These are phyloP conservation scores for Phycomyces nitens DNA, from an alignment of 192 early-diverging fungal species.

Conservation along the genomic window DNA sequence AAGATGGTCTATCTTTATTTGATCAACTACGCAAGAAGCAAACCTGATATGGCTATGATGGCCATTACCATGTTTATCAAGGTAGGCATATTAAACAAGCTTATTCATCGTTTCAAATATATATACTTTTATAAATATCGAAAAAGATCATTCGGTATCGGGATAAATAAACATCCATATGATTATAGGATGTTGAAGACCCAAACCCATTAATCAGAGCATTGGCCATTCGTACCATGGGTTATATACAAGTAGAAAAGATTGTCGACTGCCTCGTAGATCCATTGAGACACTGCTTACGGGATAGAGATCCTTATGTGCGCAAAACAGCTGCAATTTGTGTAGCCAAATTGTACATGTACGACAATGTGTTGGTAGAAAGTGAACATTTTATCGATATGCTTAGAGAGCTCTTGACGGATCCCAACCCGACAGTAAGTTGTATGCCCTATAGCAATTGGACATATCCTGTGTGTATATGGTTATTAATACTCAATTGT, in stretches of 20 bases:
- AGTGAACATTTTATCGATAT: constrained; percentile 88
- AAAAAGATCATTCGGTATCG: too few species aligned
- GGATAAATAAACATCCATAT: not conserved
- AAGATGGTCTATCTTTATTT: constrained; percentile 95
- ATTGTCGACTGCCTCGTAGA: constrained; percentile 82
- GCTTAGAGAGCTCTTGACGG: constrained; percentile 79
- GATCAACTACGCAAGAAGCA: constrained; percentile 92
- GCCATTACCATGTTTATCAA: constrained; percentile 87
- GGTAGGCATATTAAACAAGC: constrained; percentile 40
- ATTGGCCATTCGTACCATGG: constrained; percentile 95
- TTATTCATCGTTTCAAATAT: not conserved
- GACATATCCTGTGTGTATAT: not conserved
- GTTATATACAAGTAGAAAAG: constrained; percentile 91
- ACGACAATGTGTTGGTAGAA: constrained; percentile 81
- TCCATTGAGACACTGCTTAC: constrained; percentile 76
- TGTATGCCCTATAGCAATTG: not conserved
- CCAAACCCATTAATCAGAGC: constrained; percentile 93
- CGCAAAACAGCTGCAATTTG: constrained; percentile 92
- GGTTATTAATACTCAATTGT: not conserved
- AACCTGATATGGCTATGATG: constrained; percentile 90
- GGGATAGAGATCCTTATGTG: constrained; percentile 94
- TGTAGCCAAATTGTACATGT: constrained; percentile 92
- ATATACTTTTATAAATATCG: not conserved
- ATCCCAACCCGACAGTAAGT: constrained; percentile 84
- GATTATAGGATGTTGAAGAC: constrained; percentile 79